Base-by-base conservation (phyloP, 1,284 basidiomycete genomes). In the Sparassis latifolia region DNA sequence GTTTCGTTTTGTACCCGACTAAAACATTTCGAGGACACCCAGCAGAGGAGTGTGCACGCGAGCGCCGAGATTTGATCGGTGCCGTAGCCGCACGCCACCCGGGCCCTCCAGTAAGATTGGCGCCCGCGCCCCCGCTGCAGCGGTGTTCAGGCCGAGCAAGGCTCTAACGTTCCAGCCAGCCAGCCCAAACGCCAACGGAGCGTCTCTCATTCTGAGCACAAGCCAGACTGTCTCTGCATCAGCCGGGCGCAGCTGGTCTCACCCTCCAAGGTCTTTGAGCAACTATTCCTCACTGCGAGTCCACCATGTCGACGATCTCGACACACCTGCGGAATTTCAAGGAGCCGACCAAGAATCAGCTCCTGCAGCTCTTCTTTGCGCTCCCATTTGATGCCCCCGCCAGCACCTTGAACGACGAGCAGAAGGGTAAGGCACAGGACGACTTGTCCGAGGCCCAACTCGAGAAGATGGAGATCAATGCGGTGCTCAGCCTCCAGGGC, bases 391-490 rank as follows among this genome's bases (percentile, higher is more conserved):
- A 55, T 12, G 52, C 44, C 20, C 48, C 40, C 10, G 31, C 28
- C 20, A 20, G 20, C 20, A 20, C 20, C 20, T 20, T 20, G 20
- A 5, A 56, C 64, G n/a, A 59, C 42, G 46, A 50, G 52, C 51
- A 51, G 43, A 48, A 52, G 42, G 55, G 49, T 33, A 45, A 42
- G 28, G 39, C 27, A 54, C 49, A 55, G 39, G 50, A 58, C n/a
- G 20, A 20, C 20, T 20, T 20, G 20, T 20, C 20, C 20, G 20
- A 20, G 20, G 20, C 20, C 20, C 20, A 20, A 20, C 62, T 70
- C n/a, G 84, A 86, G 65, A 82, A 77, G 67, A 89, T 92, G 80
- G 93, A 97, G 55, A 93, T 97, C 58, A 93, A 86, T 60, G 92
- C 93, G 10, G 89, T 96, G 33, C 73, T 97, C 53, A 81, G 78